Evolutionary conservation across 495 filamentous ascomycete species (phyloP), one percentile per base, ranked within the genome.

Genomic region (Neurospora africana): DNA sequence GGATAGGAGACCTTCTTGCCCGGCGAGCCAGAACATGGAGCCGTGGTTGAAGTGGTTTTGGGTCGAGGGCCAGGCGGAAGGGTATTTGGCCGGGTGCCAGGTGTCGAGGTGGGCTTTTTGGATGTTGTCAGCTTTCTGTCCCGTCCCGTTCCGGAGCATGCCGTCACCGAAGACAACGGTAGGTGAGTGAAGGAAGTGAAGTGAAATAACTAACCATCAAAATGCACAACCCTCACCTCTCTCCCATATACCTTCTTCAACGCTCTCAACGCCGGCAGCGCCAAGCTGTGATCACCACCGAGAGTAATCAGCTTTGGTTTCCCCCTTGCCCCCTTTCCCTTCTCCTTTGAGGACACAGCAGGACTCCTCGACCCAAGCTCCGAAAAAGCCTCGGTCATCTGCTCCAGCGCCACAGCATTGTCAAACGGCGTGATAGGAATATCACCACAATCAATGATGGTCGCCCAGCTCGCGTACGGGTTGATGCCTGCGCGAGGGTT

Each of bases 11-110:
- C 91, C 91, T 79, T 95, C 93, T 33, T 88, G 86, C 67, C 87
- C 88, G 3, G 93, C 92, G 68, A 93, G 85, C 88, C 91, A 92
- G 85, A 96, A 95, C 88, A 95, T 94, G 68, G 85, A 90, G 5
- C 93, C 92, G 79, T 96, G 93, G 77, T 89, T 95, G 82, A 95
- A 96, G 72, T 88, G 84, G 10, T 87, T 84, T 77, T 92, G 91
- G 76, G 88, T 85, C 15, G 84, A 87, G 9, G 84, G 80, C 92
- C 93, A 96, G 69, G 89, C 88, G 17, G 86, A 88, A 0, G 91
- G 89, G 80, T 94, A 95, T 71, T 90, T 91, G 15, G 86, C 87
- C 1, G 93, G 93, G 77, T 93, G 88, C 92, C 92, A 95, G 5
- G 93, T 95, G 77, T 96, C 93, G 0, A 92, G 84, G 77, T 92